phyloP scores from a whole-genome alignment of 345 rosid genomes.

The Eutrema japonicum region DNA sequence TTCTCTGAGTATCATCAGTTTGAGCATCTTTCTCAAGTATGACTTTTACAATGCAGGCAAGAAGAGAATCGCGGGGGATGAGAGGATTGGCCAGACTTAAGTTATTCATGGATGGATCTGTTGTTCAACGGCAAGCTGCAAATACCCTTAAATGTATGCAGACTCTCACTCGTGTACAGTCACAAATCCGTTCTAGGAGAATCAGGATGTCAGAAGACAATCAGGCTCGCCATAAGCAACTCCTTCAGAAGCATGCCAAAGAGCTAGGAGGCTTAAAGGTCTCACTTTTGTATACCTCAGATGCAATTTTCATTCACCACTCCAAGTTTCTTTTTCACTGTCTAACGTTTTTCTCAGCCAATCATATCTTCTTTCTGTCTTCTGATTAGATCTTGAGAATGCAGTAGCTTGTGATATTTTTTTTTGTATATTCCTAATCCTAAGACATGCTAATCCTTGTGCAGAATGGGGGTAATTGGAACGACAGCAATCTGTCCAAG shows the following conservation, averaged over 20 bases:
- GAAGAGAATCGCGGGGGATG: constrained; percentile 68
- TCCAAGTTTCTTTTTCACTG: not conserved
- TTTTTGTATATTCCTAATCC: not conserved
- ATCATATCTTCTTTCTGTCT: not conserved
- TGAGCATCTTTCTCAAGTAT: not conserved
- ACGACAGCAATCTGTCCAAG: constrained; percentile 80
- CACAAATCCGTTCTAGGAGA: constrained; percentile 77
- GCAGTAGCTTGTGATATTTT: not conserved
- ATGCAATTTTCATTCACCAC: constrained; percentile 1
- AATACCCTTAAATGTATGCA: constrained; percentile 85
- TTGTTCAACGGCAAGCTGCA: constrained; percentile 75
- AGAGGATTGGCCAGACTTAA: constrained; percentile 76
- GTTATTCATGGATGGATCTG: constrained; percentile 74
- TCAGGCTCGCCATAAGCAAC: constrained; percentile 82
- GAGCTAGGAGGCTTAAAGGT: constrained; percentile 52
- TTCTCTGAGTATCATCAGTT: not conserved
- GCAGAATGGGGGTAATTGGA: constrained; percentile 88
- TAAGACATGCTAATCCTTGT: constrained; percentile 11
- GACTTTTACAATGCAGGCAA: constrained; percentile 56
- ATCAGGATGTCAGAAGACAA: constrained; percentile 85
- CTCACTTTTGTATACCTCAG: constrained; percentile 10
- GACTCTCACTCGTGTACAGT: constrained; percentile 78
- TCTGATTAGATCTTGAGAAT: constrained; percentile 1
- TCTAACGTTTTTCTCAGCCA: not conserved
- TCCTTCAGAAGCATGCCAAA: constrained; percentile 81